Base-by-base conservation (phyloP, 2,329 filamentous ascomycete genomes). In the Fulvia fulva region DNA sequence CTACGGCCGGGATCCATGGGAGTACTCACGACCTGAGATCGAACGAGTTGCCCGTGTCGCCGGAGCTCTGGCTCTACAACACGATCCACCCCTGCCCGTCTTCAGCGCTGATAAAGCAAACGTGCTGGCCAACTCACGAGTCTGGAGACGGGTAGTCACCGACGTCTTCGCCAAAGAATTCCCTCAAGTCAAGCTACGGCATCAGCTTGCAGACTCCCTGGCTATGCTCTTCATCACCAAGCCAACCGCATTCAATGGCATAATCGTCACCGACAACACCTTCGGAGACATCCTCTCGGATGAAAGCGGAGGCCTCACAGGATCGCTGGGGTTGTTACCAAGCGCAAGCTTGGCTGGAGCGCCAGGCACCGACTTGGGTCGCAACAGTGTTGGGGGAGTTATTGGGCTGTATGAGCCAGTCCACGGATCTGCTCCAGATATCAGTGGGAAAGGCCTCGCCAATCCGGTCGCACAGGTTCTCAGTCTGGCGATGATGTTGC, bases 31-130 rank as follows among this genome's bases (percentile, higher is more conserved):
- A 1, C 55, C 70, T 0, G 80, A 81, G 60, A 74, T 82, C 32
- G 78, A 81, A 63, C 72, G 80, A 25, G 71, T 77, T 21, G 76
- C 77, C 0, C 76, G 78, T 2, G 77, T 82, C 1, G 76, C 76
- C 11, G 79, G 77, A 0, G 75, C 74, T 5, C 70, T 82, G 5
- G 78, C 80, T 0, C 70, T 60, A 65, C 67, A 65, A 59, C 66
- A 70, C 7, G 71, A 72, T 47, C 65, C 68, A 8, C 74, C 77
- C 12, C 71, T 75, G 0, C 67, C 74, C 1, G 79, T 81, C 1
- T 79, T 75, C 73, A 79, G 76, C 57, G 75, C 74, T 1, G 80
- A 83, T 68, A 82, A 83, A 68, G 79, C 79, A 44, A 82, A 82
- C 59, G 80, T 82, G 9, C 74, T 83, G 8, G 80, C 80, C 0